A percentile compares a stretch with the other conserved stretches of the same genome.
These are phyloP conservation scores for Nicotiana paniculata DNA, from an alignment of 257 asterid species.

Conservation along the genomic window DNA sequence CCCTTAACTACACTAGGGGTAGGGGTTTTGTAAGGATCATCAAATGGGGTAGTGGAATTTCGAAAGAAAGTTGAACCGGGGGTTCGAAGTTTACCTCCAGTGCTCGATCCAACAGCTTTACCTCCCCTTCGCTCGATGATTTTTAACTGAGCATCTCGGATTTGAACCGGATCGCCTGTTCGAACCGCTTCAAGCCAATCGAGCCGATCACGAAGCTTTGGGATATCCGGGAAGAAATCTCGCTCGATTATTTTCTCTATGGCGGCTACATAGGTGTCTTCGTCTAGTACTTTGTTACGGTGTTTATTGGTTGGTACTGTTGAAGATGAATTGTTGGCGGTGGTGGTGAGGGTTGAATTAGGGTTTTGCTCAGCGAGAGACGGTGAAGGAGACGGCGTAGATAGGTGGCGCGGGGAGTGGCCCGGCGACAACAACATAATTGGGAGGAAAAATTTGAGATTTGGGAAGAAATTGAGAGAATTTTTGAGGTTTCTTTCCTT, in stretches of 20 bases:
- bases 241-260: slow-evolving; percentile 94
- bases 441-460: neutral
- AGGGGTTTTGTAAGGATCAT: slow-evolving; percentile 3
- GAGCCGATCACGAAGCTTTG: slow-evolving; percentile 92
- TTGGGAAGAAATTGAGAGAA: neutral
- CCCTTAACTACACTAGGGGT: slow-evolving; percentile 6
- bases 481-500: too few relatives aligned
- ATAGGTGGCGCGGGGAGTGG: slow-evolving; percentile 83
- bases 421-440: slow-evolving; percentile 82
- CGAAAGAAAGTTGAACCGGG: slow-evolving; percentile 73
- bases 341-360: slow-evolving; percentile 3
- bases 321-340: neutral
- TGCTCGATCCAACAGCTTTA: slow-evolving; percentile 22
- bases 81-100: slow-evolving; percentile 31
- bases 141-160: slow-evolving; percentile 90
- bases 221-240: slow-evolving; percentile 85
- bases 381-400: slow-evolving; percentile 62
- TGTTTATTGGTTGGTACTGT: neutral
- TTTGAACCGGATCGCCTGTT: slow-evolving; percentile 65
- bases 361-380: slow-evolving; percentile 22
- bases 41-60: slow-evolving; percentile 60
- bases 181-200: slow-evolving; percentile 92
- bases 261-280: slow-evolving; percentile 77
- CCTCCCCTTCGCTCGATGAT: slow-evolving; percentile 85
- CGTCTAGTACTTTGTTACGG: slow-evolving; percentile 51